Base-by-base conservation (phyloP, 768 basidiomycete genomes). In the Panus rudis region DNA sequence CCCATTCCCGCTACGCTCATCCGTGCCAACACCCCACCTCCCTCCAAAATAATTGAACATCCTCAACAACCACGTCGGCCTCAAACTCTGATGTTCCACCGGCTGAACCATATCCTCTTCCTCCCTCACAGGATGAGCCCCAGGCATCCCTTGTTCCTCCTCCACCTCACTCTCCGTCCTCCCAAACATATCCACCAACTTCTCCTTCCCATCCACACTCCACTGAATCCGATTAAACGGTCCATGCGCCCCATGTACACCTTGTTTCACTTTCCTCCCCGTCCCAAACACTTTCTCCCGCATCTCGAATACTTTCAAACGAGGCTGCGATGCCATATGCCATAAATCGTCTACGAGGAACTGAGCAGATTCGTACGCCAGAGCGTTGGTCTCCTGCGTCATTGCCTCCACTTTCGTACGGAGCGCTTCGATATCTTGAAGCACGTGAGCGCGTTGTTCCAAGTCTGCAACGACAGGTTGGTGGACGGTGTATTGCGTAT, bases 11-110 rank as follows among this genome's bases (percentile, higher is more conserved):
- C 43, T 48, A 5, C n/a, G n/a, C n/a, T n/a, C n/a, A n/a, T n/a
- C n/a, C 20, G 51, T 33, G 16, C 53, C 47, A 2, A 52, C 33
- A 37, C 55, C 73, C 76, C 83, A 76, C 33, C 49, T 71, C 30
- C 76, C 75, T 6, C 79, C 81, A 84, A 83, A 87, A 46, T 80
- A 82, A 35, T 79, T 85, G 59, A 89, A 84, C 62, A 87, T 76
- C 54, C 72, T 68, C 53, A 89, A 63, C 42, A 87, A 57, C 86
- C 86, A 88, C 70, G 85, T 79, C 27, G 84, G 84, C 42, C 76
- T 78, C 58, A 84, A 78, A 17, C 63, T 65, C 24, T 71, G 71
- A 59, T 78, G 71, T 54, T 71, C 70, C 35, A 79, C 75, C 30
- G 73, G 75, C 49, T 75, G 78, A 39, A 76, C 73, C 19, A 55